A percentile compares a stretch with the other conserved stretches of the same genome.
phyloP scores from a whole-genome alignment of 2,329 filamentous ascomycete species.

The Cercospora beticola region DNA sequence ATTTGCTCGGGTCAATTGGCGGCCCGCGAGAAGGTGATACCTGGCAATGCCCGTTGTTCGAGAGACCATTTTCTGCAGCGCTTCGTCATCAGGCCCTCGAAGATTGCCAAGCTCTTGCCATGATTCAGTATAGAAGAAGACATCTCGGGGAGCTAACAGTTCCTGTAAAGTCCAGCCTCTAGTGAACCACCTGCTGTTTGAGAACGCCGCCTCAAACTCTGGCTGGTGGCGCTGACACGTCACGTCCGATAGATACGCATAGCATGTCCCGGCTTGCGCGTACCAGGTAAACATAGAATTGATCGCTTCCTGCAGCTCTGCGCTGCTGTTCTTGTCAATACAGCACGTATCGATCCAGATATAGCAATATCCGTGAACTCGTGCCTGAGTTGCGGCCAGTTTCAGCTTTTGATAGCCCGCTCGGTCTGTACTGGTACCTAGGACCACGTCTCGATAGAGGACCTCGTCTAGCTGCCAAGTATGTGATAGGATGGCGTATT shows the following conservation, averaged over 20 bases:
- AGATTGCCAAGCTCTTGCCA: neutral
- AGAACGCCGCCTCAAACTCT: neutral
- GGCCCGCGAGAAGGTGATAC: neutral
- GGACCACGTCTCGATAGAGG: neutral
- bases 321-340: neutral
- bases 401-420: neutral
- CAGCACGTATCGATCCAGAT: neutral
- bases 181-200: neutral
- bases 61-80: neutral
- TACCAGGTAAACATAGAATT: neutral
- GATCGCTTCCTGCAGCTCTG: neutral
- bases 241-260: neutral
- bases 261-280: neutral
- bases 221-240: neutral
- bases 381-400: neutral
- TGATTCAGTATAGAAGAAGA: neutral
- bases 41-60: neutral
- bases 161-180: neutral
- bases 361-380: neutral
- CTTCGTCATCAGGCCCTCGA: neutral
- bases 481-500: conserved; percentile 6
- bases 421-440: neutral
- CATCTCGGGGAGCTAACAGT: neutral
- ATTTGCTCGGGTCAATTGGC: neutral
- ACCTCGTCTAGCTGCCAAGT: conserved; percentile 1